These are phyloP conservation scores for Plasmodium gaboni DNA, from an alignment of 169 alveolate genomes.

Conservation along the genomic window DNA sequence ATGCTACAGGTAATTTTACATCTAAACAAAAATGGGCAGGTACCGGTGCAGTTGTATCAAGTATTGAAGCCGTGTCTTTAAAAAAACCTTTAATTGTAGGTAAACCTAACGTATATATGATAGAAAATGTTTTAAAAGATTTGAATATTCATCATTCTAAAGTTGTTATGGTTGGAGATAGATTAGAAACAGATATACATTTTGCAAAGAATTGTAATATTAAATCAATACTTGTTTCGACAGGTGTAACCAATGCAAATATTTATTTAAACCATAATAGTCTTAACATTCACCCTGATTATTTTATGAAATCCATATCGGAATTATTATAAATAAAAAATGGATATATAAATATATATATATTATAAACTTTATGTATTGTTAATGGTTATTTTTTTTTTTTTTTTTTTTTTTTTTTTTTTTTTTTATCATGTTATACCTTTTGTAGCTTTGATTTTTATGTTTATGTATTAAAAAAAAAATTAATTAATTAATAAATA, in stretches of 20 bases:
- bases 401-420: not conserved
- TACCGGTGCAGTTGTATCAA: constrained; percentile 83
- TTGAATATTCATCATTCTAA: constrained; percentile 26
- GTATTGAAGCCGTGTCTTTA: constrained; percentile 74
- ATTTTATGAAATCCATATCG: constrained; percentile 53
- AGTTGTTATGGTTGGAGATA: constrained; percentile 78
- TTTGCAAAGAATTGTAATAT: constrained; percentile 74
- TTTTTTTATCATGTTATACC: not conserved
- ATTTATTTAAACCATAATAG: constrained; percentile 58
- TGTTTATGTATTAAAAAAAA: too few species aligned
- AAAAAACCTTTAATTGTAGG: constrained; percentile 78
- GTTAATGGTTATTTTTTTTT: not conserved
- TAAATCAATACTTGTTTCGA: constrained; percentile 39
- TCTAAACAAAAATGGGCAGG: constrained; percentile 84
- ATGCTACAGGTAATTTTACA: constrained; percentile 79
- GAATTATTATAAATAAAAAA: constrained; percentile 31
- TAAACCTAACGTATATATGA: constrained; percentile 78
- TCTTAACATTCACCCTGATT: constrained; percentile 50
- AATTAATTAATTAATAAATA: too few species aligned
- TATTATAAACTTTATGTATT: not conserved
- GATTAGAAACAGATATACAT: constrained; percentile 75
- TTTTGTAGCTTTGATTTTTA: not conserved
- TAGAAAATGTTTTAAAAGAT: constrained; percentile 64
- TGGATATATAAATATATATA: constrained; percentile 6
- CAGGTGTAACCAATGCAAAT: constrained; percentile 61